These are phyloP conservation scores for Heliamphora pulchella DNA, from an alignment of 179 eudicot species.

Conservation along the genomic window DNA sequence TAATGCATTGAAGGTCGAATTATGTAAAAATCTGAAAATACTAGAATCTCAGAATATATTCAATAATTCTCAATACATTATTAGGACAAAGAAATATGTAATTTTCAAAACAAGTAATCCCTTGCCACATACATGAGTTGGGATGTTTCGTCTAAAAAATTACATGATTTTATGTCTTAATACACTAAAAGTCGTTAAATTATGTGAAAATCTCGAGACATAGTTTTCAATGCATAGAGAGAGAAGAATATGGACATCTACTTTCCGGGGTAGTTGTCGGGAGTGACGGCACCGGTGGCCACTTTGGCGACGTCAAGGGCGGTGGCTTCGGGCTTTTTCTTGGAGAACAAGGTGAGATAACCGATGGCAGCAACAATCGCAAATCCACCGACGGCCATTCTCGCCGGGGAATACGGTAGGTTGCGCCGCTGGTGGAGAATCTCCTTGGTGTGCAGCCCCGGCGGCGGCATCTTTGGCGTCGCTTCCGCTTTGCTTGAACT, in stretches of 20 bases:
- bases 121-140: too few species aligned
- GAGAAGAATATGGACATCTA: constrained; percentile 22
- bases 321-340: constrained; percentile 59
- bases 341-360: constrained; percentile 39
- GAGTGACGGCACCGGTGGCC: constrained; percentile 23
- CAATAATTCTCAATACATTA: too few species aligned
- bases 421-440: constrained; percentile 32
- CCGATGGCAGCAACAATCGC: constrained; percentile 29
- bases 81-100: too few species aligned
- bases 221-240: too few species aligned
- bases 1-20: too few species aligned
- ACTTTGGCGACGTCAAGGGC: constrained; percentile 55
- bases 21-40: too few species aligned
- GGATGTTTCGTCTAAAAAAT: too few species aligned
- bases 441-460: constrained; percentile 21
- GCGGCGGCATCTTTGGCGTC: constrained; percentile 20
- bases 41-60: too few species aligned
- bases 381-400: constrained; percentile 37
- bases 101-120: too few species aligned
- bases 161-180: too few species aligned
- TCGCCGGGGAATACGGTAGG: constrained; percentile 21
- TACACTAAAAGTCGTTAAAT: too few species aligned
- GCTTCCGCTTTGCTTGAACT: constrained; percentile 7
- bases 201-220: too few species aligned
- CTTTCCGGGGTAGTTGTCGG: constrained; percentile 22